Evolutionary conservation across 257 asterid genomes (phyloP), one percentile per base, ranked within the genome.

Genomic region (Ajuga chamaepitys): DNA sequence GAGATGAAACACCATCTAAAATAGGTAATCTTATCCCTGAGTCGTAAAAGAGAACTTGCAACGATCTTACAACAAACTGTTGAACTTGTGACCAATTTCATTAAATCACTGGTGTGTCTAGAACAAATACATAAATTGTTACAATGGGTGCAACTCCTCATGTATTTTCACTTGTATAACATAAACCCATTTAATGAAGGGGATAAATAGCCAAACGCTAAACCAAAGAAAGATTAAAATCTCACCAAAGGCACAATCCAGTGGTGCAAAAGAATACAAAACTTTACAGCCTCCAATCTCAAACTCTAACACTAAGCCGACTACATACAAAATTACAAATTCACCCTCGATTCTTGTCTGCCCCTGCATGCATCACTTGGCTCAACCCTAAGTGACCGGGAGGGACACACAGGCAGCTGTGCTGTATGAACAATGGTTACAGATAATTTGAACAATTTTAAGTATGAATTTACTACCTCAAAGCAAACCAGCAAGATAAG

Each of bases 401-500:
- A 26, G 65, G 72, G 73, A 26, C 10, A 24, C 30, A 32, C 7
- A 18, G 71, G 74, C 63, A 24, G 62, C 64, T 64, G 51, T 28
- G 74, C 48, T 71, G 70, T 76, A 76, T 70, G 79, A 58, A 67
- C 82, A 47, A 47, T 71, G 47, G 77, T 62, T 76, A 79, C 79
- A 78, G 42, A 53, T 30, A 51, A 54, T 64, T 71, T 32, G 51
- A 14, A 55, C 58, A 47, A 68, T 48, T 42, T 64, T 68, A 45
- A 58, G 72, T 21, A 42, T 21, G 40, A 65, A 62, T 7, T 11
- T 41, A 25, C 47, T 68, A 62, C 67, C n/a, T 88, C 82, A 88
- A 40, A 91, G 81, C 81, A 91, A 84, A 74, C 91, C 95, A 54
- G 96, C 94, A 67, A 91, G 96, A 41, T 88, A 55, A 54, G 95